Base-by-base conservation (phyloP, 2,329 filamentous ascomycete species). In the Pseudocercospora musae region DNA sequence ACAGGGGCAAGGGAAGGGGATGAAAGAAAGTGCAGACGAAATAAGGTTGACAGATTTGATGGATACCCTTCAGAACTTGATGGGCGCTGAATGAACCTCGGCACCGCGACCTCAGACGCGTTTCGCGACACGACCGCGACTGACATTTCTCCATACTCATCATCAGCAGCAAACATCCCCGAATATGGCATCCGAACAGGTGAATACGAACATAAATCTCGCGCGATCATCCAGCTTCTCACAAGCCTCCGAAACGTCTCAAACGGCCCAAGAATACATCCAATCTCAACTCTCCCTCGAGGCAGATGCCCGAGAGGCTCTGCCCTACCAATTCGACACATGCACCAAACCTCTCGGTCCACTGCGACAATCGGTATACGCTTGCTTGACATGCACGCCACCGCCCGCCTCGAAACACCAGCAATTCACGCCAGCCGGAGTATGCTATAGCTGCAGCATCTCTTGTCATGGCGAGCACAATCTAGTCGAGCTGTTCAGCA, bases 391-490 rank as follows among this genome's bases (percentile, higher is more conserved):
- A 10, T 99, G 95, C 81, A 96, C 92, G 65, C 92, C 95, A 8
- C 86, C 90, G 8, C 90, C 92, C 0, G 71, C 81, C 2, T 84
- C 85, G 49, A 73, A 83, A 1, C 80, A 84, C 48, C 87, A 88
- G 55, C 80, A 87, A 0, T 90, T 89, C 75, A 85, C 81, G 7
- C 82, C 89, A 6, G 95, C 94, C 2, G 95, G 91, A 25, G 86
- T 99, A 60, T 99, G 95, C 81, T 99, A 99, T 73, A 91, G 93
- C 21, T 99, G 95, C 79, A 97, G 94, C 6, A 92, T 99, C 62
- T 90, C 94, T 70, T 99, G 95, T 75, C 95, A 99, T 73, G 94
- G 95, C 69, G 93, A 98, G 73, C 95, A 99, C 75, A 90, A 85
- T 1, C 86, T 99, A 25, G 95, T 98, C 55, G 95, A 99, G 78